A percentile compares a stretch with the other conserved stretches of the same genome.
phyloP scores from a whole-genome alignment of 2,329 filamentous ascomycete genomes.

The Fusarium sp. region DNA sequence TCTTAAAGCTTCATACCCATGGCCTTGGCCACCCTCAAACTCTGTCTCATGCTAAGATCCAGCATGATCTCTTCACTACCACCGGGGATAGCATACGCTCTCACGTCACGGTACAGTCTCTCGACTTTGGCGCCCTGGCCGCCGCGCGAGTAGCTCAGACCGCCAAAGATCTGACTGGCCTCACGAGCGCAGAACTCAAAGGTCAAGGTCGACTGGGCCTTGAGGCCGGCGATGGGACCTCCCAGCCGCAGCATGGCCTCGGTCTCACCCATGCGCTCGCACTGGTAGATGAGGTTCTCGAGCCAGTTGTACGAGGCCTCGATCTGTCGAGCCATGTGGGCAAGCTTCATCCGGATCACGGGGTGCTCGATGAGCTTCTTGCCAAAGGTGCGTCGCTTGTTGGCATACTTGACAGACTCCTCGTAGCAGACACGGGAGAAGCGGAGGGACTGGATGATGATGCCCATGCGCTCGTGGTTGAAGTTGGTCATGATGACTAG shows the following conservation, averaged over 20 bases:
- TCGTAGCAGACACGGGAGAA: constrained; percentile 98
- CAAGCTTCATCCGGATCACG: constrained; percentile 96
- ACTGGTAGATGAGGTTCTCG: constrained; percentile 94
- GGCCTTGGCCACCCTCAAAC: constrained; percentile 84
- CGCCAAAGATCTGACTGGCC: constrained; percentile 96
- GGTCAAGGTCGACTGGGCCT: constrained; percentile 91
- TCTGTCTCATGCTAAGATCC: constrained; percentile 92
- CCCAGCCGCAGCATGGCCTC: constrained; percentile 97
- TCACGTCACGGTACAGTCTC: constrained; percentile 90
- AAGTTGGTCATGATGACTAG: constrained; percentile 98
- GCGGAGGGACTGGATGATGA: constrained; percentile 95
- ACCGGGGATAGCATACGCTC: constrained; percentile 95
- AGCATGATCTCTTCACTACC: constrained; percentile 99
- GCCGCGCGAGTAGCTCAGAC: constrained; percentile 87
- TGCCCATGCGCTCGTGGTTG: constrained; percentile 98
- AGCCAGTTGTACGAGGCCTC: constrained; percentile 98
- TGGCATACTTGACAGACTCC: constrained; percentile 93
- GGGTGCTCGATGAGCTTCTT: constrained; percentile 97
- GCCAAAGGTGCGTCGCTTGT: constrained; percentile 96
- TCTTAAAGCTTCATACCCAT: constrained; percentile 92
- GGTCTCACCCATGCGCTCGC: constrained; percentile 88
- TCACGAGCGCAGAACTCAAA: constrained; percentile 98
- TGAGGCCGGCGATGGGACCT: constrained; percentile 90
- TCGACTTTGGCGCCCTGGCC: constrained; percentile 97
- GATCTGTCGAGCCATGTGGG: constrained; percentile 97